Evolutionary conservation across 78 protist genomes (phyloP).

Genomic region (Monosiga brevicollis): DNA sequence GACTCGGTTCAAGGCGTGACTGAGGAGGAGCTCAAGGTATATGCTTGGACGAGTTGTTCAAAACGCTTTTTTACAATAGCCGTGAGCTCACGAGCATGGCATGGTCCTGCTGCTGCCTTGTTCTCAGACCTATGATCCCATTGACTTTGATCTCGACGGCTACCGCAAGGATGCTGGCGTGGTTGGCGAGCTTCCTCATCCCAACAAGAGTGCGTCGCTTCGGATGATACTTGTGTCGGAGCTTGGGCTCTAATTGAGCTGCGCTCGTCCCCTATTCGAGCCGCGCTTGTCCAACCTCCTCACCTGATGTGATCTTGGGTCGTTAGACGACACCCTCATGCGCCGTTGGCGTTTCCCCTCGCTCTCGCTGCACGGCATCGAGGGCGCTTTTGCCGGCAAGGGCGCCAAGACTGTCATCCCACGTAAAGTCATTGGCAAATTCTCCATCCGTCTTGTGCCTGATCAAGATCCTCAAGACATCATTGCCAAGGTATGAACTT

Average conservation of each 20-base stretch:
- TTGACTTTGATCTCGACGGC: background rate
- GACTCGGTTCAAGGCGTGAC: background rate
- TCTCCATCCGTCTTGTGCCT: background rate
- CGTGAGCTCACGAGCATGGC: too few species aligned
- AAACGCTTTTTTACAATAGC: too few species aligned
- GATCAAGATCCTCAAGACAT: constrained; percentile 1
- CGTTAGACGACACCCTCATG: constrained; percentile 7
- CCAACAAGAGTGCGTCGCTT: background rate
- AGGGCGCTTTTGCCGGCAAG: constrained; percentile 13
- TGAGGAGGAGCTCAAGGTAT: background rate
- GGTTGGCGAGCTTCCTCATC: background rate
- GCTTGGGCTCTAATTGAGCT: too few species aligned
- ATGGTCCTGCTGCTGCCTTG: too few species aligned
- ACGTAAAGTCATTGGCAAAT: background rate
- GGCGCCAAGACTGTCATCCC: constrained; percentile 36
- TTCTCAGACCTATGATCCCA: background rate
- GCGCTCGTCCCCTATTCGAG: too few species aligned
- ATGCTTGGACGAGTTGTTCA: too few species aligned
- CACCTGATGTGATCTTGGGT: too few species aligned
- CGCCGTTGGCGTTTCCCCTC: constrained; percentile 31
- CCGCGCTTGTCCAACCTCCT: too few species aligned
- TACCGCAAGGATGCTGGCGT: background rate
- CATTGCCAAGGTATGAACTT: background rate
- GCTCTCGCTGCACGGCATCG: constrained; percentile 28
- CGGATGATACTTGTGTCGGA: too few species aligned